Evolutionary conservation across 352 stramenopile genomes (phyloP), one percentile per base, ranked within the genome.

Genomic region (Phytophthora crassamura): DNA sequence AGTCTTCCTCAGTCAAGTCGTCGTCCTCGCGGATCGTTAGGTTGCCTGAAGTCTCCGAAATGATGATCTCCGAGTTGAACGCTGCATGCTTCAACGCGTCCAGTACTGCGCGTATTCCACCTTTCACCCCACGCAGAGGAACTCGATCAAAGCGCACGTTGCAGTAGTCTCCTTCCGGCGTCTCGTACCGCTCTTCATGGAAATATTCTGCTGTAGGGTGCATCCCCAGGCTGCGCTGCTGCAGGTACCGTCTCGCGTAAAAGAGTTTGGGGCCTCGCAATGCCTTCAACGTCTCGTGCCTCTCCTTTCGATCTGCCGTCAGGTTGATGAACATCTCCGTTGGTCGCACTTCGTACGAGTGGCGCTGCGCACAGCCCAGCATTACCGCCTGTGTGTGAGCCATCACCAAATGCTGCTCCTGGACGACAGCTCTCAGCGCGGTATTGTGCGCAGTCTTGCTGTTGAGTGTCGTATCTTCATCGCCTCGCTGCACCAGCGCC

Each of bases 1-100:
- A 68, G 15, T 74, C 70, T 10, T 72, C 58, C 15, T 82, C 75
- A 11, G 57, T 71, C 39, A 73, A 56, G 56, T 84, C 74, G 56
- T 87, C 75, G 35, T 87, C 78, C 59, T 87, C 78, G 7, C 78
- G 75, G 32, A 84, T 80, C 33, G 75, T 86, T 16, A 87, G 69
- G 33, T 82, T 67, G 6, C 75, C 78, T 0, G 69, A 72, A 3
- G 50, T 72, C 55, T 89, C 80, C 8, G 80, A 83, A 51, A 87
- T 79, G 46, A 74, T 86, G 66, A 89, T 86, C 64, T 89, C 80
- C 7, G 82, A 51, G 43, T 88, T 87, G 35, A 59, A 63, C 14
- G 70, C 72, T 45, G 77, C 79, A 11, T 77, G 74, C 45, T 67
- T 67, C 3, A 84, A 53, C 8, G 81, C 77, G 7, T 79, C 55